phyloP scores from a whole-genome alignment of 345 rosid species.

The Brassica cretica region DNA sequence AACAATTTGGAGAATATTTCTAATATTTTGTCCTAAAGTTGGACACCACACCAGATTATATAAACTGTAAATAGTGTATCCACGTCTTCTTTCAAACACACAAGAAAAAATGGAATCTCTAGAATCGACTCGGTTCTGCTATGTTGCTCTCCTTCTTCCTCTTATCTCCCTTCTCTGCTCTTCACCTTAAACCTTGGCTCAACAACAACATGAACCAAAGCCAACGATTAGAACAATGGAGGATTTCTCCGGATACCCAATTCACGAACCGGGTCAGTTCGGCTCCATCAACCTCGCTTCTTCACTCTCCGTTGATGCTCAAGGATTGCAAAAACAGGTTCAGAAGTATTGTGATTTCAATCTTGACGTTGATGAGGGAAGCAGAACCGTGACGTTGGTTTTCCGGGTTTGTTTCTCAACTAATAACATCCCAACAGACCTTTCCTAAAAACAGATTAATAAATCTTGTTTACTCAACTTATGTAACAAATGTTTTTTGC shows the following conservation, averaged over 20 bases:
- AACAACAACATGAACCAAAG: slow-evolving; percentile 44
- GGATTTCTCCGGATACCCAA: slow-evolving; percentile 82
- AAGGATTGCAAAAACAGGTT: slow-evolving; percentile 68
- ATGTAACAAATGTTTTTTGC: neutral
- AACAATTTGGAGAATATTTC: no score
- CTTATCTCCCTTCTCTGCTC: slow-evolving; percentile 22
- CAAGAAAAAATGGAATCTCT: slow-evolving; percentile 30
- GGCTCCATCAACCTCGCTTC: slow-evolving; percentile 37
- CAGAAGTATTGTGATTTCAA: neutral
- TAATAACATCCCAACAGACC: neutral
- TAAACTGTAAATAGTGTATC: neutral
- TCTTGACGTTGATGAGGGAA: neutral
- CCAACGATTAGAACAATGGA: slow-evolving; percentile 69
- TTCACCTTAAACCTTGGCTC: slow-evolving; percentile 40
- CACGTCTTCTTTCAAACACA: neutral
- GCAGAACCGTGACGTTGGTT: neutral
- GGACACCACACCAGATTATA: neutral
- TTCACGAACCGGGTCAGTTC: slow-evolving; percentile 53
- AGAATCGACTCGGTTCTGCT: slow-evolving; percentile 20
- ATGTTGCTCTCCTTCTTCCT: neutral
- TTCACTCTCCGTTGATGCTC: slow-evolving; percentile 59
- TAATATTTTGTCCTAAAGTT: no score
- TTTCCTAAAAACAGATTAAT: neutral
- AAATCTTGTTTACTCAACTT: neutral
- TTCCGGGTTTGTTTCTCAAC: neutral